Percentiles rank a stretch among this genome's conserved stretches.
Evolutionary conservation across 768 basidiomycete species (phyloP).

Genomic region (Leccinum uliginosum): DNA sequence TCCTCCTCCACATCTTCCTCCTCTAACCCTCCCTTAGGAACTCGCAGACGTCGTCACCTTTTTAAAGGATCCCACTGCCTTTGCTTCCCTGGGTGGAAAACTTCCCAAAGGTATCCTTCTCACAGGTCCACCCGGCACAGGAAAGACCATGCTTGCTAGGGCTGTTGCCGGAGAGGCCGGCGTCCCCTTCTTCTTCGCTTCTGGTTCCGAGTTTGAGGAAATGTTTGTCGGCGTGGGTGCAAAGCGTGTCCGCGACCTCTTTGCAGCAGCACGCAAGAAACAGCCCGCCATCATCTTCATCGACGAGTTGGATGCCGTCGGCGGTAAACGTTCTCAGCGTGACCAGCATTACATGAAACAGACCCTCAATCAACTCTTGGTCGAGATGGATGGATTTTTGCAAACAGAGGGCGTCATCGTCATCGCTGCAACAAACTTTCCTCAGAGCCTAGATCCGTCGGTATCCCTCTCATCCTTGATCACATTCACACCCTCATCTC

Average conservation of each 20-base stretch:
- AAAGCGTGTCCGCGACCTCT: conserved; percentile 92
- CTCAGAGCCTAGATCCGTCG: conserved; percentile 86
- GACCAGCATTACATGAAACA: conserved; percentile 91
- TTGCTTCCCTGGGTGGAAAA: conserved; percentile 88
- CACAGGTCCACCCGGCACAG: conserved; percentile 91
- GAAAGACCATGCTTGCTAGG: conserved; percentile 79
- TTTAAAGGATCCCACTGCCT: conserved; percentile 87
- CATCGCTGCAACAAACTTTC: conserved; percentile 97
- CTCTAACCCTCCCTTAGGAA: conserved; percentile 49
- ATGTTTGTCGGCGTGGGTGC: conserved; percentile 97
- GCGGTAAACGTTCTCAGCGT: conserved; percentile 78
- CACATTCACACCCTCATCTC: conserved; percentile 9
- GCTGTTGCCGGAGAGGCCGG: conserved; percentile 98
- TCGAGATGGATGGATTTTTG: conserved; percentile 96
- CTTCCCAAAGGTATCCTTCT: conserved; percentile 90
- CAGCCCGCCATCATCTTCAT: conserved; percentile 98
- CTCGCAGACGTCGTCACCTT: conserved; percentile 94
- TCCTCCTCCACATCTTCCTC: background rate
- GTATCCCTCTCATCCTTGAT: conserved; percentile 25
- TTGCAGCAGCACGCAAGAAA: conserved; percentile 89
- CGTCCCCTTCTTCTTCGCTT: conserved; percentile 96
- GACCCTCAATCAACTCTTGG: conserved; percentile 92
- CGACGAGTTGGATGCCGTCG: conserved; percentile 93
- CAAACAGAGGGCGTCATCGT: conserved; percentile 93
- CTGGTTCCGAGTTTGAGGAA: conserved; percentile 96